Percentiles rank a stretch among this genome's conserved stretches.
These are phyloP conservation scores for Phytophthora syringae DNA, from an alignment of 352 stramenopile genomes.

Conservation along the genomic window DNA sequence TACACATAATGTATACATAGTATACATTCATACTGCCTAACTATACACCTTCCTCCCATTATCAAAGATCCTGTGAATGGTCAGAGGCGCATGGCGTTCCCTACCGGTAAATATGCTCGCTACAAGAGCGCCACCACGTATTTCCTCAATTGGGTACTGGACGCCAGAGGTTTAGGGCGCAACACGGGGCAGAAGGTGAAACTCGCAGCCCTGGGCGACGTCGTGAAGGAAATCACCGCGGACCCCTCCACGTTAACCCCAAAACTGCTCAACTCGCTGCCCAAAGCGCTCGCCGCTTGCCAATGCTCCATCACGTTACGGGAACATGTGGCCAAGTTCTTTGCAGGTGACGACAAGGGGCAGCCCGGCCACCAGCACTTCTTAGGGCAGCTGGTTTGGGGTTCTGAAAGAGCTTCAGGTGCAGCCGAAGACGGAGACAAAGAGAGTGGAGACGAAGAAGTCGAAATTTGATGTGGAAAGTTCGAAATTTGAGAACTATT, in stretches of 20 bases:
- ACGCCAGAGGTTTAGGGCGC: neutral
- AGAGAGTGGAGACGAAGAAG: too few species aligned
- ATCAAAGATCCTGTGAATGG: too few species aligned
- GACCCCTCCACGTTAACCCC: conserved; percentile 4
- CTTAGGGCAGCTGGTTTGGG: too few species aligned
- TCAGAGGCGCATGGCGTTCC: too few species aligned
- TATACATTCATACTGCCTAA: too few species aligned
- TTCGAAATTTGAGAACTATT: too few species aligned
- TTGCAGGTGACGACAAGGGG: neutral
- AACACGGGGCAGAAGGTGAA: neutral
- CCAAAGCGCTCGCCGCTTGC: conserved; percentile 19
- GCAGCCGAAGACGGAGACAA: too few species aligned
- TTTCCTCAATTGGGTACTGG: conserved; percentile 3
- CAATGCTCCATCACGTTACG: conserved; percentile 18
- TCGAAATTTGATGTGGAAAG: too few species aligned
- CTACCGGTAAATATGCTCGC: conserved; percentile 1
- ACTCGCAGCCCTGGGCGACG: neutral
- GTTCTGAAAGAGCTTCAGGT: too few species aligned
- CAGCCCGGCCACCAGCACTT: too few species aligned
- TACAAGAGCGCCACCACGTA: conserved; percentile 6
- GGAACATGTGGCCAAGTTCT: conserved; percentile 17
- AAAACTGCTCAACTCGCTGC: conserved; percentile 6
- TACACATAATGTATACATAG: too few species aligned
- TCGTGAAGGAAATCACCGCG: conserved; percentile 5
- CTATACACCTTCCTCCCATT: too few species aligned